Base-by-base conservation (phyloP, 805 yeast genomes). In the Wickerhamomyces canadensis region DNA sequence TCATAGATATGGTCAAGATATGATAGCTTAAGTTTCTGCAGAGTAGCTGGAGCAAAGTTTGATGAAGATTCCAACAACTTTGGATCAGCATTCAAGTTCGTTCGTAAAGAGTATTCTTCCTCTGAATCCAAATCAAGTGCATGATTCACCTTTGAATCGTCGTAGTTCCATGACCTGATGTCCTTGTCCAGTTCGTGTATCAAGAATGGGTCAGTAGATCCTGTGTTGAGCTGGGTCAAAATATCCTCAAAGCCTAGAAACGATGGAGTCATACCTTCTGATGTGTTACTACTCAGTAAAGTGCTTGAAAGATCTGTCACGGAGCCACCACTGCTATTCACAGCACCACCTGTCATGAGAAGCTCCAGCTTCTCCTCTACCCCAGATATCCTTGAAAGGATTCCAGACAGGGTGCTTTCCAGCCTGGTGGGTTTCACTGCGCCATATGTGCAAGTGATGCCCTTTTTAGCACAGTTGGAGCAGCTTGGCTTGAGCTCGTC, bases 401-500 rank as follows among this genome's bases (percentile, higher is more conserved):
- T 30, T 3, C n/a, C 16, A 3, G 21, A 5, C 11, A 36, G 21
- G 3, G 34, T 31, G 9, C 26, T 17, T 23, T 36, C 38, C 11
- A 26, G 14, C 15, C 26, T 36, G 2, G 38, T 31, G 4, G 33
- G 34, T 15, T 31, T 24, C 6, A 28, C 6, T 10, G 30, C 27
- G 6, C 19, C 34, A 19, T 36, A 36, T 8, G 15, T 18, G 13
- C 38, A 36, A 2, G 5, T 14, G 15, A 36, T 15, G 1, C 25
- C 33, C 16, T 15, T 36, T 5, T 13, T 7, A 2, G 7, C n/a
- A 21, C 38, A 36, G 12, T 18, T 36, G 4, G 34, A 17, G 23
- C 38, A 36, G 24, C 19, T 28, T 2, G 38, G 38, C 11, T 19
- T 31, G 15, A 6, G 5, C 3, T 17, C 38, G 31, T 36, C 31